Percentiles rank a stretch among this genome's conserved stretches.
These are phyloP conservation scores for Fusarium brachygibbosum DNA, from an alignment of 2,329 filamentous ascomycete genomes.

Conservation along the genomic window DNA sequence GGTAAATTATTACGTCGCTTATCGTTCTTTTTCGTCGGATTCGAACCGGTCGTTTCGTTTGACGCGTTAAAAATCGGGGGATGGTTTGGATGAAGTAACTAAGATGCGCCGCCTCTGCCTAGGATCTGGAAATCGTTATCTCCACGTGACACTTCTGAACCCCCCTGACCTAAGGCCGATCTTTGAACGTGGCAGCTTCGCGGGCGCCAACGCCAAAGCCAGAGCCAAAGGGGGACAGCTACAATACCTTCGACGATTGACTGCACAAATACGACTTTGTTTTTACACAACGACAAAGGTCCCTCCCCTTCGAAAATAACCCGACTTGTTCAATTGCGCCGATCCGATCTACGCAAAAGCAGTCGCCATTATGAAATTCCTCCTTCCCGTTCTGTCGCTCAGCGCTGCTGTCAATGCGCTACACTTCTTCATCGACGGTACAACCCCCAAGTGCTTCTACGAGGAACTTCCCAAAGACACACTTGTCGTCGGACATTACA, in stretches of 20 bases:
- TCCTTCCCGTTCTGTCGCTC: conserved; percentile 77
- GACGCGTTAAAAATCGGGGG: conserved; percentile 40
- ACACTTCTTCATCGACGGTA: conserved; percentile 95
- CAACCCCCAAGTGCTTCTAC: conserved; percentile 92
- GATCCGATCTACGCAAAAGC: conserved; percentile 12
- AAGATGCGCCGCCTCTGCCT: conserved; percentile 17
- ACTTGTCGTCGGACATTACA: conserved; percentile 93
- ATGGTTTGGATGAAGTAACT: conserved; percentile 17
- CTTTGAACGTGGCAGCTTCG: conserved; percentile 68
- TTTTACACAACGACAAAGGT: conserved; percentile 26
- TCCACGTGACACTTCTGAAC: conserved; percentile 54
- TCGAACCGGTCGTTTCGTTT: conserved; percentile 18
- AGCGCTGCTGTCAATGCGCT: conserved; percentile 79
- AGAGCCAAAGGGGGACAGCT: conserved; percentile 37
- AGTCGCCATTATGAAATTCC: conserved; percentile 65
- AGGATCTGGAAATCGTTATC: conserved; percentile 31
- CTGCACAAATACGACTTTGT: conserved; percentile 19
- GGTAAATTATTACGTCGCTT: neutral
- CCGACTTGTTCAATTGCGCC: conserved; percentile 37
- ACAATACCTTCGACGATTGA: conserved; percentile 22
- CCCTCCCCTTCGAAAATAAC: conserved; percentile 2
- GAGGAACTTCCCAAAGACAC: conserved; percentile 99
- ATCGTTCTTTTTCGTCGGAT: conserved; percentile 14
- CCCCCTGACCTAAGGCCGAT: conserved; percentile 52
- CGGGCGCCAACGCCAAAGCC: conserved; percentile 29